Conservation (phyloP, 2,329 filamentous ascomycete genomes). For the Stachybotrys echinatus region DNA sequence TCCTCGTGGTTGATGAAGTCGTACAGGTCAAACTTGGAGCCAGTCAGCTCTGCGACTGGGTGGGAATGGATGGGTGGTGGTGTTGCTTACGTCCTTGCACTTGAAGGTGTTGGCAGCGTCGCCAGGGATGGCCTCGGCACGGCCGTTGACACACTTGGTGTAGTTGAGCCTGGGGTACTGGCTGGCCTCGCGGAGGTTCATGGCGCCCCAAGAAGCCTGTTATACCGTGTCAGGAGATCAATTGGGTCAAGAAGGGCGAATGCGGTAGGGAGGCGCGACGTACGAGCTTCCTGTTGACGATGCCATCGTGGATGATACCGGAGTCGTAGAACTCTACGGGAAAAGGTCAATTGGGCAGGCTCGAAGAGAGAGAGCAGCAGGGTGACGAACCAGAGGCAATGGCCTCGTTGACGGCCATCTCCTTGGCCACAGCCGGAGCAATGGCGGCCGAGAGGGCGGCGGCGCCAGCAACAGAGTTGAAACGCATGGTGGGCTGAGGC, state of each 20-base stretch:
- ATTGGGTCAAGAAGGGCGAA: no score
- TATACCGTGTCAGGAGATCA: no score
- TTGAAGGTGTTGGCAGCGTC: slow-evolving; percentile 42
- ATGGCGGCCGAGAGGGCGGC: background rate
- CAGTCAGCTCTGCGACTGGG: no score
- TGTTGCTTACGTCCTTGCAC: slow-evolving; percentile 34
- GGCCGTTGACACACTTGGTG: slow-evolving; percentile 34
- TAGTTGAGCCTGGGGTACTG: slow-evolving; percentile 32
- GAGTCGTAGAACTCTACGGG: background rate
- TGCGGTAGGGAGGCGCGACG: no score
- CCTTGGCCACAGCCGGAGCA: background rate
- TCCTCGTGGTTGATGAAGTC: slow-evolving; percentile 50
- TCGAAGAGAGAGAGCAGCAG: no score
- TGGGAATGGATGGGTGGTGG: background rate
- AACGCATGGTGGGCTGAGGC: background rate
- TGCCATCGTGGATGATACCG: background rate
- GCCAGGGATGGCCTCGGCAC: slow-evolving; percentile 37
- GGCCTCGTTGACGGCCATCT: background rate
- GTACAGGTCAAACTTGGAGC: slow-evolving; percentile 36
- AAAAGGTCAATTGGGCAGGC: no score
- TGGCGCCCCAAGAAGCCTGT: background rate
- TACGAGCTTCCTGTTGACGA: background rate
- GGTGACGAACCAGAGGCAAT: background rate
- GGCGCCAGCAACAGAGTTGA: background rate
- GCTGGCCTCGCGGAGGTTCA: background rate